These are phyloP conservation scores for Hypoxylon sp. DNA, from an alignment of 2,329 filamentous ascomycete species.

Conservation along the genomic window DNA sequence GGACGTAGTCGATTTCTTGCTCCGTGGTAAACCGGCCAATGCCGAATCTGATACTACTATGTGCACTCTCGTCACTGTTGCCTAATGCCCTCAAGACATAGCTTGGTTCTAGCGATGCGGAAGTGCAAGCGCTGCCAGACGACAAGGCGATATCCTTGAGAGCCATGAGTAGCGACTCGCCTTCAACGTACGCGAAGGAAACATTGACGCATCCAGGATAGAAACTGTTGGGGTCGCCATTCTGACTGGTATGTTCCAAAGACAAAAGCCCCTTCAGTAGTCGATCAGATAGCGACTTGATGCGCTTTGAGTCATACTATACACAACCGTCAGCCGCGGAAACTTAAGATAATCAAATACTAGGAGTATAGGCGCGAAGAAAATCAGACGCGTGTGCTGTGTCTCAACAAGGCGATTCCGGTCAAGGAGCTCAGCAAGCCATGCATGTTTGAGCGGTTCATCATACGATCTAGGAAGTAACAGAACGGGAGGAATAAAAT, in stretches of 20 bases:
- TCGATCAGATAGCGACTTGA: constrained; percentile 85
- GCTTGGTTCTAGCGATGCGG: constrained; percentile 94
- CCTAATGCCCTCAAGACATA: constrained; percentile 95
- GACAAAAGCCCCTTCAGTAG: constrained; percentile 85
- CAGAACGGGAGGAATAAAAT: constrained; percentile 37
- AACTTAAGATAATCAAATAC: constrained; percentile 10
- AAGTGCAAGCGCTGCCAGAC: constrained; percentile 96
- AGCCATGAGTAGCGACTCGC: constrained; percentile 97
- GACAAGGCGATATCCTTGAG: constrained; percentile 98
- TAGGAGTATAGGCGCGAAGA: constrained; percentile 40
- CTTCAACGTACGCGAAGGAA: constrained; percentile 98
- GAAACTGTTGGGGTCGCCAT: constrained; percentile 85
- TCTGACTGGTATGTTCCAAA: constrained; percentile 93
- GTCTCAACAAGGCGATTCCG: constrained; percentile 70
- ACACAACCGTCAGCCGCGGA: constrained; percentile 16
- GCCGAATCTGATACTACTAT: constrained; percentile 97
- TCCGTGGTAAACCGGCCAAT: constrained; percentile 98
- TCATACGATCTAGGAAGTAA: constrained; percentile 66
- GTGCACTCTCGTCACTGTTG: constrained; percentile 96
- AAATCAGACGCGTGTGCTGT: constrained; percentile 78
- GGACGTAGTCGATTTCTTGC: constrained; percentile 94
- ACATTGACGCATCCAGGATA: constrained; percentile 99
- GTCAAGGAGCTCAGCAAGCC: constrained; percentile 86
- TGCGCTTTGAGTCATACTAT: constrained; percentile 92
- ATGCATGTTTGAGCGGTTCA: constrained; percentile 91